phyloP scores from a whole-genome alignment of 2,329 filamentous ascomycete species.

The Colletotrichum camelliae region DNA sequence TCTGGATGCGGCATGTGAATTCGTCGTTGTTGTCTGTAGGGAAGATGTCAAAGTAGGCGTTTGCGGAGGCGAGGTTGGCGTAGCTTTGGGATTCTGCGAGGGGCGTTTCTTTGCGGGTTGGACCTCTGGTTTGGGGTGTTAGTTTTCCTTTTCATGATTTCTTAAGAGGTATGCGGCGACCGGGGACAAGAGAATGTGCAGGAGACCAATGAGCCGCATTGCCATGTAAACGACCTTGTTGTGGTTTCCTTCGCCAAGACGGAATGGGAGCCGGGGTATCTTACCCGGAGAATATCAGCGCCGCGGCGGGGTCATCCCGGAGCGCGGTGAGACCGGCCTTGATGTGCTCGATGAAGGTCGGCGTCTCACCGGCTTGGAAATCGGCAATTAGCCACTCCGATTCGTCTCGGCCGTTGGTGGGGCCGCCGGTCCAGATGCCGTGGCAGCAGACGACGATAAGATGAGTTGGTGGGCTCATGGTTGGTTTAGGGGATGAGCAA shows the following conservation, averaged over 20 bases:
- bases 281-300: slow-evolving; percentile 78
- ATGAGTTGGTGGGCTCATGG: slow-evolving; percentile 43
- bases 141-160: background rate
- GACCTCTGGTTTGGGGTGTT: slow-evolving; percentile 51
- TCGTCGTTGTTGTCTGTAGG: slow-evolving; percentile 8
- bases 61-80: slow-evolving; percentile 53
- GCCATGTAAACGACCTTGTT: background rate
- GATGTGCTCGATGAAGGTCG: slow-evolving; percentile 80
- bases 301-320: slow-evolving; percentile 45
- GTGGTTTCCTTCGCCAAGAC: background rate
- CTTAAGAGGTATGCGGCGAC: background rate
- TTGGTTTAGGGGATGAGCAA: background rate
- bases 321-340: slow-evolving; percentile 65
- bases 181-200: background rate
- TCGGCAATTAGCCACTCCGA: slow-evolving; percentile 74
- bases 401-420: slow-evolving; percentile 56
- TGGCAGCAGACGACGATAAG: slow-evolving; percentile 86
- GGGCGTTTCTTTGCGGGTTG: slow-evolving; percentile 63
- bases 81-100: slow-evolving; percentile 71
- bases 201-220: background rate
- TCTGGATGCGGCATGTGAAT: slow-evolving; percentile 46
- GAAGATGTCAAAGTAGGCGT: slow-evolving; percentile 51
- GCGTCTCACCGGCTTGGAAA: slow-evolving; percentile 80
- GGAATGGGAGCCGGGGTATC: slow-evolving; percentile 2
- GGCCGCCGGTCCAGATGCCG: slow-evolving; percentile 73